Percentiles rank a stretch among this genome's conserved stretches.
Conservation (phyloP, 2,329 filamentous ascomycete species). For the Nothophoma quercina region DNA sequence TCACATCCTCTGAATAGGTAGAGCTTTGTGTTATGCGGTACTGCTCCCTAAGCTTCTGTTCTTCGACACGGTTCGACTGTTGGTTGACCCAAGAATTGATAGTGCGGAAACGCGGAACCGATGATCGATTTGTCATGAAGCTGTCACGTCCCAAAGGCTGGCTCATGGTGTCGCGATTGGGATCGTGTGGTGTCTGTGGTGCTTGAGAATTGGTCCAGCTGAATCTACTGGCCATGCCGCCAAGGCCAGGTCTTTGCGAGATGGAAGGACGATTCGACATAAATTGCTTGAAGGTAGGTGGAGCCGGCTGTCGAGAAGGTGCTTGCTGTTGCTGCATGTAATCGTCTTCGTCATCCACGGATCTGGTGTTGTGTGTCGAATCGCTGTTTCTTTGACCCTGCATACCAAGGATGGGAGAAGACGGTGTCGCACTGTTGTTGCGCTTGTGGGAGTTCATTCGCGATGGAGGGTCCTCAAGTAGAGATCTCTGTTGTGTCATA, state of each 20-base stretch:
- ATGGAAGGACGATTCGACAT: slow-evolving; percentile 46
- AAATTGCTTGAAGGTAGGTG: slow-evolving; percentile 51
- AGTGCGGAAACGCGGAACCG: slow-evolving; percentile 50
- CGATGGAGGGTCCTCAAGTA: slow-evolving; percentile 34
- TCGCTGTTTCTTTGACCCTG: slow-evolving; percentile 36
- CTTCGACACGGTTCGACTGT: slow-evolving; percentile 49
- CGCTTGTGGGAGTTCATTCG: slow-evolving; percentile 40
- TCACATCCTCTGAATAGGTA: slow-evolving; percentile 30
- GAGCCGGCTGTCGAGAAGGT: slow-evolving; percentile 34
- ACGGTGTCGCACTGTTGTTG: slow-evolving; percentile 41
- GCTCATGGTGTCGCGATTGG: slow-evolving; percentile 35
- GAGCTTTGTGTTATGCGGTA: slow-evolving; percentile 42
- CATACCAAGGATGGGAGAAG: slow-evolving; percentile 41
- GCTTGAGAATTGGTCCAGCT: slow-evolving; percentile 53
- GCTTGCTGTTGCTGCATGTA: slow-evolving; percentile 28
- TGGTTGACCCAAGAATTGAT: slow-evolving; percentile 53
- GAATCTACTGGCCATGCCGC: slow-evolving; percentile 44
- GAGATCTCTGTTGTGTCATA: slow-evolving; percentile 32
- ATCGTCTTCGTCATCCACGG: slow-evolving; percentile 32
- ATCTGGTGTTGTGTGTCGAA: slow-evolving; percentile 44
- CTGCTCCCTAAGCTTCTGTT: slow-evolving; percentile 45
- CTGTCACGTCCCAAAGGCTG: slow-evolving; percentile 41
- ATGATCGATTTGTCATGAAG: slow-evolving; percentile 47
- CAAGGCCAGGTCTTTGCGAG: slow-evolving; percentile 37
- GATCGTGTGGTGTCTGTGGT: slow-evolving; percentile 48